A percentile compares a stretch with the other conserved stretches of the same genome.
These are phyloP conservation scores for Mycena latifolia DNA, from an alignment of 768 basidiomycete genomes.

Conservation along the genomic window DNA sequence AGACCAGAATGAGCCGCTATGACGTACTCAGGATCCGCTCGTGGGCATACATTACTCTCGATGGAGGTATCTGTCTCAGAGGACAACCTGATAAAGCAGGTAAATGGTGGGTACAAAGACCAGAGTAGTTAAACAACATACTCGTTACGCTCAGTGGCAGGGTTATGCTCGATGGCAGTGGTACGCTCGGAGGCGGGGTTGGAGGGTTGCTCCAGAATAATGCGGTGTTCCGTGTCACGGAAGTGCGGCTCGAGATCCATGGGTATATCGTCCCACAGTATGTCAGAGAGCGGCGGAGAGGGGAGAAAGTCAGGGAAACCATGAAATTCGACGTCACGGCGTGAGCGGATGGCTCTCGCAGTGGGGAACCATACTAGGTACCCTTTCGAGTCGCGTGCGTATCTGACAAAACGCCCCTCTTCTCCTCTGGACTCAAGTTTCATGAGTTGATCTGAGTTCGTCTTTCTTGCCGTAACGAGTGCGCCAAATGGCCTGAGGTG, in stretches of 20 bases:
- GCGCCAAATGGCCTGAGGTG: constrained; percentile 42
- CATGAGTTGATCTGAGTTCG: constrained; percentile 15
- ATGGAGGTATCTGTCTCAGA: constrained; percentile 2
- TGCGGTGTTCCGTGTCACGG: background rate
- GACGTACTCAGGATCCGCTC: background rate
- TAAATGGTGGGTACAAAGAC: constrained; percentile 10
- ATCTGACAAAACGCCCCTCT: constrained; percentile 34
- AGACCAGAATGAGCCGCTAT: no score
- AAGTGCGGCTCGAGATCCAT: constrained; percentile 15
- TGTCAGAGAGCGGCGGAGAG: no score
- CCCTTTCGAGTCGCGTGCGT: constrained; percentile 35
- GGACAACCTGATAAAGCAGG: constrained; percentile 24
- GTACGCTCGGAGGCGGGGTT: no score
- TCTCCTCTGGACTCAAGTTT: constrained; percentile 19
- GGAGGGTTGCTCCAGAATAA: constrained; percentile 8
- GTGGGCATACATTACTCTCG: constrained; percentile 13
- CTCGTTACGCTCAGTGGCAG: constrained; percentile 26
- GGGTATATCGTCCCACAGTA: no score
- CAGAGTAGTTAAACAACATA: background rate
- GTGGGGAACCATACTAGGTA: constrained; percentile 36
- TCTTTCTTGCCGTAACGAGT: constrained; percentile 22
- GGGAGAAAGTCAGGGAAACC: no score
- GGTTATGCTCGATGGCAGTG: constrained; percentile 20
- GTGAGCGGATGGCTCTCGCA: constrained; percentile 25
- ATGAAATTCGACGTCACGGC: no score